These are phyloP conservation scores for Penicillium argentinense DNA, from an alignment of 495 filamentous ascomycete species.

Conservation along the genomic window DNA sequence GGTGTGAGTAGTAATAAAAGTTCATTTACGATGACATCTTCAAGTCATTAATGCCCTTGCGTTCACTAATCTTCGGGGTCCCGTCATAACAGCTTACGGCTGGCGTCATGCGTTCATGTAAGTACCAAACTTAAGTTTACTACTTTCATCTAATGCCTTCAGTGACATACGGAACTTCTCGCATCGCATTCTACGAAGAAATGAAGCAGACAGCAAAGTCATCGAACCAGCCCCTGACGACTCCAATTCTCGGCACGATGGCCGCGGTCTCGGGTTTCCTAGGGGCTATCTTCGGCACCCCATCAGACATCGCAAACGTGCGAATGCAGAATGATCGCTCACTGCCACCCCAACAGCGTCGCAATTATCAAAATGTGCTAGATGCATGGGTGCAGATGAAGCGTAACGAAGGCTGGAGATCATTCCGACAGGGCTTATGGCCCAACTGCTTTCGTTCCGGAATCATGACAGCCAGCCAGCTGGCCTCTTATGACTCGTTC, in stretches of 20 bases:
- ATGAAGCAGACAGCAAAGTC: conserved; percentile 65
- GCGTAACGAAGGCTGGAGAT: conserved; percentile 63
- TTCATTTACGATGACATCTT: too few species aligned
- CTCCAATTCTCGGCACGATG: conserved; percentile 66
- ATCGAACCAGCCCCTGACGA: conserved; percentile 43
- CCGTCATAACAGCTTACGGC: conserved; percentile 30
- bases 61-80: too few species aligned
- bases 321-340: conserved; percentile 91
- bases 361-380: conserved; percentile 78
- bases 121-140: background rate
- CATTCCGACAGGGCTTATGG: conserved; percentile 75
- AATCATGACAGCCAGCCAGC: conserved; percentile 81
- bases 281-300: conserved; percentile 80
- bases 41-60: too few species aligned
- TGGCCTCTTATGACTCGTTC: conserved; percentile 83
- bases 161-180: conserved; percentile 44
- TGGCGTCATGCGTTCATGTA: conserved; percentile 28
- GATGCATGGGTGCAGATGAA: conserved; percentile 81
- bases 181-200: conserved; percentile 58
- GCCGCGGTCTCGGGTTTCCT: conserved; percentile 74
- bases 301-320: conserved; percentile 86
- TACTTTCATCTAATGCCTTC: background rate
- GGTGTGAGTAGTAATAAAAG: conserved; percentile 27
- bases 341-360: conserved; percentile 60
- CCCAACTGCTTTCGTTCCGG: conserved; percentile 79